Percentiles rank a stretch among this genome's conserved stretches.
Conservation (phyloP, 805 yeast genomes). For the Hemisphaericaspora nanyangensis region DNA sequence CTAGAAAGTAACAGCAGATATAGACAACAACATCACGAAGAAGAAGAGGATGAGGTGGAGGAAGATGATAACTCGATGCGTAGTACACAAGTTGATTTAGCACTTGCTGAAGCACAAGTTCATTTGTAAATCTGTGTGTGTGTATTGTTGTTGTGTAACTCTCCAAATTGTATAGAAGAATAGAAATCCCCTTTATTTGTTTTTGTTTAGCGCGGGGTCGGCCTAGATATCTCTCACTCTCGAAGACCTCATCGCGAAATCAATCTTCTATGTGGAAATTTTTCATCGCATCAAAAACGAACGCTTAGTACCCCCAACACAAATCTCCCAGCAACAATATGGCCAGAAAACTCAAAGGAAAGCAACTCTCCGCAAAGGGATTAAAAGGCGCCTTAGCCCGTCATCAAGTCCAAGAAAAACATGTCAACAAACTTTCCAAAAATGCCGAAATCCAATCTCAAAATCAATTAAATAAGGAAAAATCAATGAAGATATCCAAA, state of each 20-base stretch:
- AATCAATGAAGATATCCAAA: slow-evolving; percentile 20
- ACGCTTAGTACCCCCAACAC: too few species aligned
- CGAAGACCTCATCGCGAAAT: slow-evolving; percentile 2
- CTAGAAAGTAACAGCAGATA: not conserved
- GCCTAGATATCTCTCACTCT: not conserved
- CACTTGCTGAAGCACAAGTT: slow-evolving; percentile 10
- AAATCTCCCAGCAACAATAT: slow-evolving; percentile 9
- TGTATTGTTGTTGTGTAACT: too few species aligned
- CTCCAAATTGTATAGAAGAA: too few species aligned
- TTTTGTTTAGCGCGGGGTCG: too few species aligned
- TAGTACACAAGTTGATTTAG: slow-evolving; percentile 1
- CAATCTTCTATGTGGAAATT: not conserved
- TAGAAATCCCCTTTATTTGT: too few species aligned
- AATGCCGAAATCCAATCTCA: slow-evolving; percentile 14
- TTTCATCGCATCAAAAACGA: too few species aligned
- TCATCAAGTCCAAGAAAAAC: slow-evolving; percentile 21
- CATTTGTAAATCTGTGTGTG: slow-evolving; percentile 8
- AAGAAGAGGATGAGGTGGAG: not conserved
- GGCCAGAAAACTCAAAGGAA: slow-evolving; percentile 32
- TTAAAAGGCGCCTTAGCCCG: slow-evolving; percentile 35
- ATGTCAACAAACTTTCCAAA: slow-evolving; percentile 13
- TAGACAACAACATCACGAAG: too few species aligned
- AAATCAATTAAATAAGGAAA: slow-evolving; percentile 18
- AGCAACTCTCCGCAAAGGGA: slow-evolving; percentile 26
- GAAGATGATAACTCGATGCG: not conserved